Conservation (phyloP, 2,329 filamentous ascomycete species). For the Lojkania enalia region DNA sequence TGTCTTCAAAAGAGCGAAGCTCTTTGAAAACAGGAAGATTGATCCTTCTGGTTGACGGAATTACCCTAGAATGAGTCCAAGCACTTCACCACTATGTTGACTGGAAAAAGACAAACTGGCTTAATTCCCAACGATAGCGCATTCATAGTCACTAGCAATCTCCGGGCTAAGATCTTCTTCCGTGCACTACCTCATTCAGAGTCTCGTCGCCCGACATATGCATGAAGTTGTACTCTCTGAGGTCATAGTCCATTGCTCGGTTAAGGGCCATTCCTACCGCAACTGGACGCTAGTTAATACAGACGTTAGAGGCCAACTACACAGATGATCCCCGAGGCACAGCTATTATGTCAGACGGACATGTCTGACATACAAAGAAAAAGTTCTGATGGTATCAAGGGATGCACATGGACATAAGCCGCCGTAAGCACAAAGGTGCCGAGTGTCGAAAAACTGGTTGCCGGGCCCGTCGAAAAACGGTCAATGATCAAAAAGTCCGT, state of each 20-base stretch:
- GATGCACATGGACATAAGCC: constrained; percentile 31
- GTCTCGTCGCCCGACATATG: no score
- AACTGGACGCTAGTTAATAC: not conserved
- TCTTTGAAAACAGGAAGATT: no score
- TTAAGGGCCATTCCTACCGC: not conserved
- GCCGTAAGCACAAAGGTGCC: constrained; percentile 27
- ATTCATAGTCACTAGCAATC: no score
- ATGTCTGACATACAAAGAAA: constrained; percentile 9
- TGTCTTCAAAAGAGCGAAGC: no score
- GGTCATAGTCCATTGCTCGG: not conserved
- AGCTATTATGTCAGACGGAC: constrained; percentile 25
- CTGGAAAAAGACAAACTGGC: no score
- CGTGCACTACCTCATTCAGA: no score
- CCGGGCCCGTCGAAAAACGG: constrained; percentile 12
- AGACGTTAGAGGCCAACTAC: constrained; percentile 2
- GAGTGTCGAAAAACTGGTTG: constrained; percentile 20
- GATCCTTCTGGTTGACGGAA: no score
- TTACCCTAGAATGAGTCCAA: no score
- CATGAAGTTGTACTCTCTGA: no score
- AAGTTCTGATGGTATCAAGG: constrained; percentile 10
- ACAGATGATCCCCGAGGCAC: constrained; percentile 7
- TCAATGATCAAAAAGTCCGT: not conserved
- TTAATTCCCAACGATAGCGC: no score
- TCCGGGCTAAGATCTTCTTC: no score
- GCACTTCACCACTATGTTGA: no score